Conservation (phyloP, 2,329 filamentous ascomycete species). For the Sporothrix euskadiensis region DNA sequence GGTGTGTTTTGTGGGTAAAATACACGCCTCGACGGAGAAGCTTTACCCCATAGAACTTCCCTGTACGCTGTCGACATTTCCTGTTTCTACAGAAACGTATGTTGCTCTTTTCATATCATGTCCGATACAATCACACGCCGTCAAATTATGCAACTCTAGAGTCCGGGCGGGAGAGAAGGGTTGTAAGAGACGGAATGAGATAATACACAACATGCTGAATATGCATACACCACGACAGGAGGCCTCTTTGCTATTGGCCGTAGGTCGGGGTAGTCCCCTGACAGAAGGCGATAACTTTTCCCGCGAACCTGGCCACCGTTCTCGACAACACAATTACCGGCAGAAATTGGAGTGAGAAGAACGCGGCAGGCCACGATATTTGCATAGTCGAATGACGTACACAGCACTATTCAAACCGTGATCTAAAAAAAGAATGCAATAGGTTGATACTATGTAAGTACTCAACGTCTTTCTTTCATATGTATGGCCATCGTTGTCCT, state of each 20-base stretch:
- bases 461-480: background rate
- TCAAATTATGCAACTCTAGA: background rate
- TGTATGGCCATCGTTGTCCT: background rate
- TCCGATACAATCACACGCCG: background rate
- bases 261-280: background rate
- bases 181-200: background rate
- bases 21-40: background rate
- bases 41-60: background rate
- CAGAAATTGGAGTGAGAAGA: background rate
- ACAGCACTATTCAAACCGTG: background rate
- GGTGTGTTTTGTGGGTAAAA: background rate
- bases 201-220: background rate
- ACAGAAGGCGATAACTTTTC: background rate
- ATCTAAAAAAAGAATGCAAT: background rate
- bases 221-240: slow-evolving; percentile 1
- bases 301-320: slow-evolving; percentile 12
- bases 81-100: background rate
- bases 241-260: background rate
- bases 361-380: background rate
- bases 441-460: too few relatives aligned
- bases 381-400: background rate
- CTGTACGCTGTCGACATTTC: background rate
- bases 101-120: background rate
- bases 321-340: background rate
- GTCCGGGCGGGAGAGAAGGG: background rate